phyloP scores from a whole-genome alignment of 1,139 yeast species.

The Kodamaea sp. region DNA sequence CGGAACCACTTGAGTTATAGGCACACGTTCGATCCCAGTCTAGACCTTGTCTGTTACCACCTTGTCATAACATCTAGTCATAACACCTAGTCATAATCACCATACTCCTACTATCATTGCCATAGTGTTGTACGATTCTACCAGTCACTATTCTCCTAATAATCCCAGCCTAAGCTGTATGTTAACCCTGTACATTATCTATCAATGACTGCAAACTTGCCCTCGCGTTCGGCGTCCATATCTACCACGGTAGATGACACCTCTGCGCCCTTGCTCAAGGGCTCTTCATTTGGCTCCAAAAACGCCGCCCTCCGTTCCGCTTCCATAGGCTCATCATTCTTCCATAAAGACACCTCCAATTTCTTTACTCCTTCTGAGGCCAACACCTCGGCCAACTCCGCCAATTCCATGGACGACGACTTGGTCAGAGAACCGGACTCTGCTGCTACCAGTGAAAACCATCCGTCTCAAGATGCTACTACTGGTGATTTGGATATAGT shows the following conservation, averaged over 20 bases:
- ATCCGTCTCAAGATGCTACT: slow-evolving; percentile 8
- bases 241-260: slow-evolving; percentile 19
- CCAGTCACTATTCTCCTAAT: too few species aligned
- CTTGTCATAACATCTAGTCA: too few species aligned
- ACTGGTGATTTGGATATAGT: slow-evolving; percentile 37
- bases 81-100: too few species aligned
- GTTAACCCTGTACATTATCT: slow-evolving; percentile 1
- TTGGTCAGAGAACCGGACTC: slow-evolving; percentile 3
- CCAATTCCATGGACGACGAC: slow-evolving; percentile 6
- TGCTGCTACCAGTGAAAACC: not conserved
- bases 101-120: too few species aligned
- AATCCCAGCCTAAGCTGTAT: too few species aligned
- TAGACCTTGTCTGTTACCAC: too few species aligned
- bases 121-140: too few species aligned
- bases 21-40: too few species aligned
- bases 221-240: slow-evolving; percentile 20
- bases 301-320: slow-evolving; percentile 19
- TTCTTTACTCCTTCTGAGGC: slow-evolving; percentile 16
- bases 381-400: slow-evolving; percentile 2
- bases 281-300: slow-evolving; percentile 6
- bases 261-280: slow-evolving; percentile 7
- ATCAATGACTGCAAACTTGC: slow-evolving; percentile 12
- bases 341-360: slow-evolving; percentile 23
- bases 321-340: slow-evolving; percentile 28
- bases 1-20: too few species aligned